Evolutionary conservation across 768 basidiomycete genomes (phyloP).

Genomic region (Tulasnella sp.): DNA sequence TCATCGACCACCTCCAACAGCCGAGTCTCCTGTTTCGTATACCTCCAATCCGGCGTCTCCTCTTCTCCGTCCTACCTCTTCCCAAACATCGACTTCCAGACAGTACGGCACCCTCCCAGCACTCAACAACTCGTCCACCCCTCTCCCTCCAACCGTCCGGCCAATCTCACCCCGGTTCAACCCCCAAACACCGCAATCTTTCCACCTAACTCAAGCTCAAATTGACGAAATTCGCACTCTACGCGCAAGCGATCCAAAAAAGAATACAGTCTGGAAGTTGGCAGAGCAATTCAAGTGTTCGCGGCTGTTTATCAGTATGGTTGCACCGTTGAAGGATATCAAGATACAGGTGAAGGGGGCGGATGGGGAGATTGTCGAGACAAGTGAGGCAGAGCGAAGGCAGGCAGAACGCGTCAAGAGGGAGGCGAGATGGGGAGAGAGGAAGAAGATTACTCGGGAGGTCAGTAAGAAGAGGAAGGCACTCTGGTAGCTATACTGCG

Average conservation of each 20-base stretch:
- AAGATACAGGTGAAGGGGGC: neutral
- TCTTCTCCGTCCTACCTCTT: constrained; percentile 36
- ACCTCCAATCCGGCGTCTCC: constrained; percentile 61
- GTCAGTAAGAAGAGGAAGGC: constrained; percentile 54
- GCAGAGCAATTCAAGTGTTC: constrained; percentile 69
- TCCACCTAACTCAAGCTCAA: constrained; percentile 39
- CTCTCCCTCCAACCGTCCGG: constrained; percentile 1
- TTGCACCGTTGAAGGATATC: constrained; percentile 47
- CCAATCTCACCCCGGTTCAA: constrained; percentile 22
- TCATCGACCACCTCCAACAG: constrained; percentile 71
- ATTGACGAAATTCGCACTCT: constrained; percentile 47
- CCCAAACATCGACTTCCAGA: neutral
- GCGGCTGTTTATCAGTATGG: constrained; percentile 47
- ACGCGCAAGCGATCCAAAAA: constrained; percentile 42
- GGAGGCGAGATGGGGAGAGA: constrained; percentile 58
- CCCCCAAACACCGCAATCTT: constrained; percentile 15
- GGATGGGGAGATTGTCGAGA: constrained; percentile 21
- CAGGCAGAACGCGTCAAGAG: constrained; percentile 37
- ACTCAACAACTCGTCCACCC: neutral
- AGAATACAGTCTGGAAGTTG: constrained; percentile 51
- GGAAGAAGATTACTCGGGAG: constrained; percentile 46
- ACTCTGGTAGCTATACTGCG: constrained; percentile 45
- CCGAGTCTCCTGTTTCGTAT: constrained; percentile 59
- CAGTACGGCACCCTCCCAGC: neutral
- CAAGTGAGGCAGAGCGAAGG: constrained; percentile 34